Evolutionary conservation across 2,329 filamentous ascomycete genomes (phyloP), one percentile per base, ranked within the genome.

Genomic region (Talaromyces marneffei): DNA sequence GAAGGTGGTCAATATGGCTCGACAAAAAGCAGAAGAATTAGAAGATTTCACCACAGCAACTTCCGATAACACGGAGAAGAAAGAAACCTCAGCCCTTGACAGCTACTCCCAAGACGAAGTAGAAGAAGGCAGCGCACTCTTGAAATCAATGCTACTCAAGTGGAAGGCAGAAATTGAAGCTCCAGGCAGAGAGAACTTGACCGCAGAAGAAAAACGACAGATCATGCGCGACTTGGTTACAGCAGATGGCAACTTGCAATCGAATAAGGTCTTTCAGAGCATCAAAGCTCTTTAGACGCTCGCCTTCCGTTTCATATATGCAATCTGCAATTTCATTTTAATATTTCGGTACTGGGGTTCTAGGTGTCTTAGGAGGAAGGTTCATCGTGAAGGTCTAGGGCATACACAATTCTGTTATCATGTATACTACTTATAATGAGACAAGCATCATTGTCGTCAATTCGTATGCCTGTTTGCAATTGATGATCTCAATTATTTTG

Each of bases 1-100:
- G 68, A 99, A 99, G 78, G 95, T 99, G 16, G 90, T 99, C 63
- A 91, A 92, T 65, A 99, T 99, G 95, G 94, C 94, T n/a, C 96
- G 96, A 78, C 86, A 94, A 68, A 99, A 99, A 79, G 94, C 94
- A 0, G 94, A 97, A 74, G 95, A 99, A 80, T 82, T 99, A 37
- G 94, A 99, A 74, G 94, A 99, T 74, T 99, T 99, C 58, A 76
- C 75, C 0, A 70, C 75, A 10, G 70, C 72, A 0, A 65, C 68
- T 52, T 69, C 77, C 1, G 69, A 81, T 6, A 79, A 81, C 7
- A 75, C 83, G 46, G 78, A 84, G 25, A 48, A 68, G 27, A 78
- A 84, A 18, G 44, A 69, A n/a, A 53, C 69, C 20, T 56, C 67
- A 1, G 66, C 69, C 4, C 64, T 76, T 23, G 74, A 78, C 29